Base-by-base conservation (phyloP, 139 green algal genomes). In the Chlamydomonas applanata region DNA sequence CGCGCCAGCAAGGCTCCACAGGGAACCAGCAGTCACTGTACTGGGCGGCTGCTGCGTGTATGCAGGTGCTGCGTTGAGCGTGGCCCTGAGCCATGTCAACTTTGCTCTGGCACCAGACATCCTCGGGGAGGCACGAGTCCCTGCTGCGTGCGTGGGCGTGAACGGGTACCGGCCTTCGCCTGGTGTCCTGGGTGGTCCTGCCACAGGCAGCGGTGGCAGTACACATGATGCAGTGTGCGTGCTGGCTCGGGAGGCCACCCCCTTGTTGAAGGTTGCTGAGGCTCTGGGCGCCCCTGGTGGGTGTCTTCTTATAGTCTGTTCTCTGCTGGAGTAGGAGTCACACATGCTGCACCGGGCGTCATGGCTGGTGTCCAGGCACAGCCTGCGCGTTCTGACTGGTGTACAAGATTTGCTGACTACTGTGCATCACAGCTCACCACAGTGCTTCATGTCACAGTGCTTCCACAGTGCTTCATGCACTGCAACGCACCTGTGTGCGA, bases 71-170 rank as follows among this genome's bases (percentile, higher is more conserved):
- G 85, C 80, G 16, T 72, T 71, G n/a, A 78, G 73, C 3, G 73
- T 87, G 4, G 75, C 79, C 16, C 40, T 57, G 17, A 72, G 75
- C 4, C 2, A 61, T 0, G 74, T 72, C 7, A 29, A 77, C 30
- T 17, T 84, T 25, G 85, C 79, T 1, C 54, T 86, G 1, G 52
- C 35, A 2, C 32, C 65, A 13, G 85, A 90, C 65, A 49, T 52
- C 7, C 53, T 85, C 0, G 82, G 82, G 22, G 72, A 72, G 7
- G 61, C 71, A 0, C 75, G 75, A 0, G 57, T 85, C 30, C 75
- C 85, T 0, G 85, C 82, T n/a, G 82, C 85, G 11, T 88, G 80
- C 75, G 82, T 79, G 65, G 79, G 82, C 1, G 14, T 86, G 19
- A 9, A 60, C 16, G 65, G 3, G 36, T 59, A 72, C 40, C 40